Conservation (phyloP, 345 rosid genomes). For the Moringa oleifera region DNA sequence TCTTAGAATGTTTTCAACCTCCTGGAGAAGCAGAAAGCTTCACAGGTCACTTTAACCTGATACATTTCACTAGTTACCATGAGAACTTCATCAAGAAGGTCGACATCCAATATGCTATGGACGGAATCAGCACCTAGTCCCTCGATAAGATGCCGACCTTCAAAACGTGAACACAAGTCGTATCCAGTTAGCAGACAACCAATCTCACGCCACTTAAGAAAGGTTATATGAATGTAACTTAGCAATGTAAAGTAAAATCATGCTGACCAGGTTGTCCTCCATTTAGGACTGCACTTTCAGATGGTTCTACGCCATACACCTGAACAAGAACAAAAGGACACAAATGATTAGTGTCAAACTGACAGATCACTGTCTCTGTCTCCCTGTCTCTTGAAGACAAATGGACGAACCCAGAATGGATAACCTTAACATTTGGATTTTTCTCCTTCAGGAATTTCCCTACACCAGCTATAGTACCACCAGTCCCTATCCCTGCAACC, state of each 20-base stretch:
- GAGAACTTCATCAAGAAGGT: slow-evolving; percentile 33
- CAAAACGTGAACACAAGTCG: background rate
- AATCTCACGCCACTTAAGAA: too few relatives aligned
- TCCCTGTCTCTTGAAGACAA: background rate
- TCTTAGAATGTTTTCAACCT: background rate
- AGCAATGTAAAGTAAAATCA: background rate
- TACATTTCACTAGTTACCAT: slow-evolving; percentile 24
- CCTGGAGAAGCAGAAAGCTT: background rate
- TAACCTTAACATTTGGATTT: slow-evolving; percentile 59
- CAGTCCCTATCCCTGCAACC: slow-evolving; percentile 58
- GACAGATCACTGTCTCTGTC: background rate
- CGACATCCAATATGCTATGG: slow-evolving; percentile 37
- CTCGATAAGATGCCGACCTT: slow-evolving; percentile 43
- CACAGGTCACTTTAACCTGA: background rate
- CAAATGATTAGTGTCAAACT: background rate
- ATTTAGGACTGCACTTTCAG: slow-evolving; percentile 27
- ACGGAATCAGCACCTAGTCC: slow-evolving; percentile 42
- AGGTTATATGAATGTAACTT: too few relatives aligned
- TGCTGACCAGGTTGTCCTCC: slow-evolving; percentile 26
- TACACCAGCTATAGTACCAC: slow-evolving; percentile 54
- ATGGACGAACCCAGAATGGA: too few relatives aligned
- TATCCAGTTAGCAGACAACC: too few relatives aligned
- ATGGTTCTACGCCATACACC: slow-evolving; percentile 26
- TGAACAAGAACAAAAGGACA: slow-evolving; percentile 7
- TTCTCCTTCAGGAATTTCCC: slow-evolving; percentile 69